Evolutionary conservation across 208 protist genomes (phyloP), one percentile per base, ranked within the genome.

Genomic region (Strigomonas culicis): DNA sequence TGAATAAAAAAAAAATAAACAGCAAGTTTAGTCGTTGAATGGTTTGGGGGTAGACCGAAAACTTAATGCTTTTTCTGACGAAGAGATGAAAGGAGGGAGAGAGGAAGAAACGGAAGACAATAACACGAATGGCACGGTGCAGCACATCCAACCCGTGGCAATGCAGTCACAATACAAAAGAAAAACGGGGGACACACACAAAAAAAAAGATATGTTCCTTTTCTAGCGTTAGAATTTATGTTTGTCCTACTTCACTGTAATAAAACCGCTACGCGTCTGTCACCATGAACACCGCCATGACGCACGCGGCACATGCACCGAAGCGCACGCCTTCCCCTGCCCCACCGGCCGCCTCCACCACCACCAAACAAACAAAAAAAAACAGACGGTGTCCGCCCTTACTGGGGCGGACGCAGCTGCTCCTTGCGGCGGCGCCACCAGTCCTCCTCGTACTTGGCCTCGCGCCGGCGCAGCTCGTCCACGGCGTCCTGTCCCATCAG

Each of bases 401-500:
- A 84, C 69, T 83, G 64, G 0, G 85, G 88, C 57, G 84, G 78
- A 57, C 88, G 90, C 24, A 90, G 69, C 64, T 94, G 88, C 19
- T 77, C 68, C 66, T 80, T 82, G 7, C 88, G 79, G 59, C 81
- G 52, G 10, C 70, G 72, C 88, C 88, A 94, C 88, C 88, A 94
- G 1, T 83, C 76, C 63, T 92, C 84, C 36, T 81, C 63, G 19
- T 75, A 49, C 59, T 81, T 72, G 17, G 80, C 66, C 72, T 94
- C 84, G 13, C 82, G 79, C 21, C 84, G 52, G 22, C 88, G 79
- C 70, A 94, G 75, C 79, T 83, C 84, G 51, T 90, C 74, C 15
- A 94, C 78, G 8, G 88, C 84, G 67, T 94, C 88, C 74, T 92
- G 84, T 2, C 85, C 88, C 22, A 94, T 43, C 25, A 66, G 77